These are phyloP conservation scores for Diplogelasinospora grovesii DNA, from an alignment of 495 filamentous ascomycete species.

Conservation along the genomic window DNA sequence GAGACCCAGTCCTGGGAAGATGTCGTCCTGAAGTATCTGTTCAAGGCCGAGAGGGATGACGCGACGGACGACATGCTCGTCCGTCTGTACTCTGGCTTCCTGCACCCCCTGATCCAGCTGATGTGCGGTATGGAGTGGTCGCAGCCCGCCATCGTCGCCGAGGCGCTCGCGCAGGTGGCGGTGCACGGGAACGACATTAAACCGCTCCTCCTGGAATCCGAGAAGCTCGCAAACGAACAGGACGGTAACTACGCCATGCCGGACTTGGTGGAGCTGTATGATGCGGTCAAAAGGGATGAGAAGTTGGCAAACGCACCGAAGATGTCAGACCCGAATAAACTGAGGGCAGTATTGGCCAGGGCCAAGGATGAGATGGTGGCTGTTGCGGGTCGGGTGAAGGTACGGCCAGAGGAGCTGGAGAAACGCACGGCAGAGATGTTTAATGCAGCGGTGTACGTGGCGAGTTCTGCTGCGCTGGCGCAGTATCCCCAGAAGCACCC, in stretches of 20 bases:
- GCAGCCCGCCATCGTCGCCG: constrained; percentile 73
- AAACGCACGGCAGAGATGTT: constrained; percentile 71
- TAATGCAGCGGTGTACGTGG: constrained; percentile 58
- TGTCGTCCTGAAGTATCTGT: constrained; percentile 59
- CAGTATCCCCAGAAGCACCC: constrained; percentile 53
- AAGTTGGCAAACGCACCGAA: constrained; percentile 46
- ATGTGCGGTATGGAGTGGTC: constrained; percentile 77
- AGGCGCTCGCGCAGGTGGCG: constrained; percentile 70
- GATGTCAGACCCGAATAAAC: constrained; percentile 53
- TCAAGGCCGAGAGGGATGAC: constrained; percentile 48
- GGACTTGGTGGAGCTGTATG: constrained; percentile 50
- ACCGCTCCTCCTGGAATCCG: constrained; percentile 44
- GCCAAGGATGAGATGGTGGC: constrained; percentile 57
- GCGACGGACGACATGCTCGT: constrained; percentile 12
- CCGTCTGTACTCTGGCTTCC: constrained; percentile 45
- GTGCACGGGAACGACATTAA: constrained; percentile 51
- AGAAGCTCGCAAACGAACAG: constrained; percentile 31
- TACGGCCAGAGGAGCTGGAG: constrained; percentile 56
- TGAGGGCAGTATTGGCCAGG: constrained; percentile 54
- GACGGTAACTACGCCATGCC: neutral
- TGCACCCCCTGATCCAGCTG: constrained; percentile 81
- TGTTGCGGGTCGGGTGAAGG: constrained; percentile 52
- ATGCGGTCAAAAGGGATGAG: constrained; percentile 48
- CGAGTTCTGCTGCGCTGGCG: constrained; percentile 45
- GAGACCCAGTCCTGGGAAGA: constrained; percentile 49